phyloP scores from a whole-genome alignment of 2,329 filamentous ascomycete species.

The Calonectria leucothoes region DNA sequence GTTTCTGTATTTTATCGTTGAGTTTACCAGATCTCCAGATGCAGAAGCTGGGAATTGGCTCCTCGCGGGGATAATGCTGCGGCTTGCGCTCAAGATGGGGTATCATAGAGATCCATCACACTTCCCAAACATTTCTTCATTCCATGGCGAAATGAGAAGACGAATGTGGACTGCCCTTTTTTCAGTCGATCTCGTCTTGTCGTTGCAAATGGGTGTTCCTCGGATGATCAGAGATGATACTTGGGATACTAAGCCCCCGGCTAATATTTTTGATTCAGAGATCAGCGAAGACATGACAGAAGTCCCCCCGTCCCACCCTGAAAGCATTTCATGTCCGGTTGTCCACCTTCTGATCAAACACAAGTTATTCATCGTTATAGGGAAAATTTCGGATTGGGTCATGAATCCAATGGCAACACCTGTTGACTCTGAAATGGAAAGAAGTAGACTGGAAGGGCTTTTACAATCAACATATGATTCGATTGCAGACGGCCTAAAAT shows the following conservation, averaged over 20 bases:
- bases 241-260: conserved; percentile 14
- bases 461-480: neutral
- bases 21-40: conserved; percentile 11
- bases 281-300: neutral
- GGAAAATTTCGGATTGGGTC: neutral
- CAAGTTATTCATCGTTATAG: conserved; percentile 10
- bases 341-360: conserved; percentile 1
- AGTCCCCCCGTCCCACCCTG: neutral
- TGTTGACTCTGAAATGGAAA: neutral
- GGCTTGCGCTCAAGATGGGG: conserved; percentile 17
- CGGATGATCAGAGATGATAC: conserved; percentile 12
- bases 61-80: neutral
- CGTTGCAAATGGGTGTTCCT: conserved; percentile 15
- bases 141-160: conserved; percentile 17
- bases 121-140: conserved; percentile 3
- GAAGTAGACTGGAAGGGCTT: neutral
- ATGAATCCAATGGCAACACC: neutral
- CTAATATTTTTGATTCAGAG: conserved; percentile 9
- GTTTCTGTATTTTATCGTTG: conserved; percentile 12
- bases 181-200: neutral
- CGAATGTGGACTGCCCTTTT: conserved; percentile 10
- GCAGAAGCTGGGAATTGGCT: conserved; percentile 15
- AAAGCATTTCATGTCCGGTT: neutral
- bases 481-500: neutral
- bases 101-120: conserved; percentile 21